These are phyloP conservation scores for Paraphaeosphaeria minitans DNA, from an alignment of 2,329 filamentous ascomycete genomes.

Conservation along the genomic window DNA sequence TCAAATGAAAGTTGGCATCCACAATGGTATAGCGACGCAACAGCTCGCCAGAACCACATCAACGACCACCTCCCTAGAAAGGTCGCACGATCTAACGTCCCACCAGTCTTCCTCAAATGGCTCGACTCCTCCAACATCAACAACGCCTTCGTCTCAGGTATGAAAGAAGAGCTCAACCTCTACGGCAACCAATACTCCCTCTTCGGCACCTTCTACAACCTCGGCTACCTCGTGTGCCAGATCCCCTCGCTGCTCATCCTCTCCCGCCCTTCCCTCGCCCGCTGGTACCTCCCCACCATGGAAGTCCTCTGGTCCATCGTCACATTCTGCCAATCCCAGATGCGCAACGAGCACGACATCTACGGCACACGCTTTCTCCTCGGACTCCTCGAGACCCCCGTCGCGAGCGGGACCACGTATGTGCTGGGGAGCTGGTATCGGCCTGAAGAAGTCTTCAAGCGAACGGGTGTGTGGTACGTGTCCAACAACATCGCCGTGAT, in stretches of 20 bases:
- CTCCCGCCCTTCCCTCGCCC: constrained; percentile 44
- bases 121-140: constrained; percentile 45
- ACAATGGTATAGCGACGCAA: no score
- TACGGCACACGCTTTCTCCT: constrained; percentile 49
- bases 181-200: constrained; percentile 63
- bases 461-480: constrained; percentile 60
- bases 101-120: constrained; percentile 47
- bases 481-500: constrained; percentile 60
- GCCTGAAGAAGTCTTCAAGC: constrained; percentile 57
- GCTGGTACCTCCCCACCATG: constrained; percentile 46
- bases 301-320: constrained; percentile 50
- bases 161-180: constrained; percentile 40
- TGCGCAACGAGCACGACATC: constrained; percentile 46
- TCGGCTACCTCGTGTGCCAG: constrained; percentile 48
- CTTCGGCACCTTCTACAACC: constrained; percentile 54
- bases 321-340: constrained; percentile 47
- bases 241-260: constrained; percentile 47
- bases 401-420: constrained; percentile 45
- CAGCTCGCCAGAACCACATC: no score
- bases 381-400: constrained; percentile 43
- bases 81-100: no score
- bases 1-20: no score
- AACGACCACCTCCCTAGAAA: background rate
- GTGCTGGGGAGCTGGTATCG: constrained; percentile 50
- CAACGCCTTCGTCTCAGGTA: constrained; percentile 54